A percentile compares a stretch with the other conserved stretches of the same genome.
Conservation (phyloP, 495 filamentous ascomycete species). For the Trichoderma virens region DNA sequence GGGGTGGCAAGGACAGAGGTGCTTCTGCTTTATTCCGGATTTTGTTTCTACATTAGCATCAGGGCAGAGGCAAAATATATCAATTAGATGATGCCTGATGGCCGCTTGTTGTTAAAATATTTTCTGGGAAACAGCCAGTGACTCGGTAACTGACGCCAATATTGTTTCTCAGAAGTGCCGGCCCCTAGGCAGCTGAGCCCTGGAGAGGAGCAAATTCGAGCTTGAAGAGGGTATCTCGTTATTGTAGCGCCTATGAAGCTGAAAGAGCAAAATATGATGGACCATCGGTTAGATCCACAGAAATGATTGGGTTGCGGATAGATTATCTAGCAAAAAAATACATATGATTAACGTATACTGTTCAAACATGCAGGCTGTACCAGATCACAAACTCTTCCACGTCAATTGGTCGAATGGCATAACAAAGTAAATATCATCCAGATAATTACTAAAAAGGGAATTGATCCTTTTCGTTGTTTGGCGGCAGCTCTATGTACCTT, state of each 20-base stretch:
- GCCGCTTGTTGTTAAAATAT: not conserved
- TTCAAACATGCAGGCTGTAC: too few species aligned
- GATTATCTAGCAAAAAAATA: not conserved
- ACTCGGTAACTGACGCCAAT: not conserved
- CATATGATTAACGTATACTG: too few species aligned
- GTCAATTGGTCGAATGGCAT: too few species aligned
- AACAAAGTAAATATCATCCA: too few species aligned
- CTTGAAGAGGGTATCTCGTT: not conserved
- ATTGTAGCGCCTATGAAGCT: not conserved
- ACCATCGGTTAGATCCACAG: not conserved
- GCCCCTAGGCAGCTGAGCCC: not conserved
- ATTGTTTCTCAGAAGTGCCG: not conserved
- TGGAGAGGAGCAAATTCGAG: not conserved
- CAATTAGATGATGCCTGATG: conserved; percentile 4
- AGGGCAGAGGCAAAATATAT: not conserved
- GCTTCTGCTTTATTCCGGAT: conserved; percentile 10
- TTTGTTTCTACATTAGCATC: conserved; percentile 9
- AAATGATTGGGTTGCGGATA: not conserved
- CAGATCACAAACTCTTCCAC: too few species aligned
- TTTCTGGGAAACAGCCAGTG: not conserved
- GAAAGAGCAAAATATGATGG: not conserved
- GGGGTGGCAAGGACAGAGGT: conserved; percentile 18
- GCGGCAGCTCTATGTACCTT: too few species aligned
- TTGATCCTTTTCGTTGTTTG: too few species aligned
- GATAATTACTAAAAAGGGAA: too few species aligned